Evolutionary conservation across 306 rosid species (phyloP).

Genomic region (Inga oerstediana): DNA sequence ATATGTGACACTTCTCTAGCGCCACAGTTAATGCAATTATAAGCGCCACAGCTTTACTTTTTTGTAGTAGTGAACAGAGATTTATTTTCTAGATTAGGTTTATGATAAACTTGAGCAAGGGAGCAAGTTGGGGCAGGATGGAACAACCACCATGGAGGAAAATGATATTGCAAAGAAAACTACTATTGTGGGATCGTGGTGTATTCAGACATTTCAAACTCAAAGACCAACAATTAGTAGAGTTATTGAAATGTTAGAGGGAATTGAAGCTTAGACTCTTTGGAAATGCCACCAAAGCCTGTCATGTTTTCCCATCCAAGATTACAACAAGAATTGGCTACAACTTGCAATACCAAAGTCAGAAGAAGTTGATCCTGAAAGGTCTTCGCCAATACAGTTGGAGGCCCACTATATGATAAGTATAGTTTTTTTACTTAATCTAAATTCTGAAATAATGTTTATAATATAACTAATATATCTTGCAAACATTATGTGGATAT

Average conservation of each 20-base stretch:
- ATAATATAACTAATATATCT: too few species aligned
- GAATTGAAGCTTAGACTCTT: neutral
- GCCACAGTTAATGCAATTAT: too few species aligned
- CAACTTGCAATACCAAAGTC: too few species aligned
- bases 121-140: neutral
- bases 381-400: too few species aligned
- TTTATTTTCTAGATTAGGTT: slow-evolving; percentile 30
- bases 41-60: too few species aligned
- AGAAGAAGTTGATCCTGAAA: too few species aligned
- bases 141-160: slow-evolving; percentile 3
- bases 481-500: too few species aligned
- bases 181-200: neutral
- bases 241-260: slow-evolving; percentile 46
- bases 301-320: neutral
- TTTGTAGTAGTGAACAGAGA: too few species aligned
- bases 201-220: neutral
- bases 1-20: too few species aligned
- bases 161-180: neutral
- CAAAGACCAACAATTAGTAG: slow-evolving; percentile 37
- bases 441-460: too few species aligned
- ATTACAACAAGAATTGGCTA: neutral
- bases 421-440: too few species aligned
- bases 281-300: neutral
- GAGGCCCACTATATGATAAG: too few species aligned
- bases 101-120: slow-evolving; percentile 9